Base-by-base conservation (phyloP, 2,329 filamentous ascomycete species). In the Claviceps purpurea region DNA sequence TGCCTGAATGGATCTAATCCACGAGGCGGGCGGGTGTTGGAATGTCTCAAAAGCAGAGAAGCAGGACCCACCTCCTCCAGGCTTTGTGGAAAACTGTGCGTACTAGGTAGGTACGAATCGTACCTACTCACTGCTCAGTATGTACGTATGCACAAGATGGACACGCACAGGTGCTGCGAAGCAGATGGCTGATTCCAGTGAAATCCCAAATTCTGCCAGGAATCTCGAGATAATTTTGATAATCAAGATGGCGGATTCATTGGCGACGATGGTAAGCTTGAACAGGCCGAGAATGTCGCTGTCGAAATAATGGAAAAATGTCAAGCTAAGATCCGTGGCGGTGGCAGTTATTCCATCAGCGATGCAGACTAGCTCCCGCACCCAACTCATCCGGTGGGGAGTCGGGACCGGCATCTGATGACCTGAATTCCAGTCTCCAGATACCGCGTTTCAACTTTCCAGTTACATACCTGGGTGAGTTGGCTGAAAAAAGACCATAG, bases 191-290 rank as follows among this genome's bases (percentile, higher is more conserved):
- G 18, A 22, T 39, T 26, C 45, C 50, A n/a, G 40, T 52, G 40
- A 44, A 30, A 52, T 46, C n/a, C 5, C 39, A 44, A 4, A 52
- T 11, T 34, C 50, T 26, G 37, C 39, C 11, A 47, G 39, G 38
- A 45, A 56, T 51, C 50, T 50, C 51, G 49, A 44, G 26, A 53
- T 24, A 24, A 40, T 18, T 43, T 44, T 49, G 34, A 45, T 44
- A 16, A 34, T 30, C 40, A 45, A 45, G 18, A 50, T 34, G 30
- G 1, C 26, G 8, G 37, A 16, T 39, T 22, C 3, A 26, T 14
- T 39, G 18, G 13, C 20, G 18, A 24, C 16, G n/a, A 50, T 20
- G 24, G 6, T 24, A 44, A 8, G 24, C 13, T 43, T 20, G 26
- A 50, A 44, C 10, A 41, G 26, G 8, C 30, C 22, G 13, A 5